Conservation (phyloP, 192 early-diverging fungal species). For the Blastocladiella britannica region DNA sequence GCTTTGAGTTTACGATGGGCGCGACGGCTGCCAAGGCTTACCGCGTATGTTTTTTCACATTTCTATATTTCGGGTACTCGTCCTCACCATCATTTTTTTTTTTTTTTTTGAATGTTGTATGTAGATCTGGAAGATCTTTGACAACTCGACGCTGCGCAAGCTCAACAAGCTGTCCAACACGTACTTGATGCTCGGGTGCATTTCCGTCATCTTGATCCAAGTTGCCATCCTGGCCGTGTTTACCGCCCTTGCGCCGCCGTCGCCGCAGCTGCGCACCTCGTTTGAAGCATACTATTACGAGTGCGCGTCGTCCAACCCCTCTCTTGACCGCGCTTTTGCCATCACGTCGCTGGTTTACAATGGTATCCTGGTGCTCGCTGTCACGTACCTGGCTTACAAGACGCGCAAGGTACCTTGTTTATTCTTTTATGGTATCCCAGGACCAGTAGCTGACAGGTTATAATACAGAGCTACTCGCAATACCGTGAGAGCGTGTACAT, state of each 20-base stretch:
- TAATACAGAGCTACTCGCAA: not conserved
- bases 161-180: not conserved
- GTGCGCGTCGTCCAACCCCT: not conserved
- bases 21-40: not conserved
- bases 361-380: not conserved
- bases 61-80: too few relatives aligned
- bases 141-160: not conserved
- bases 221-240: not conserved
- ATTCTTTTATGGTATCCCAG: too few relatives aligned
- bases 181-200: not conserved
- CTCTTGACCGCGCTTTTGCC: not conserved
- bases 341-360: not conserved
- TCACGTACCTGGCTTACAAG: not conserved
- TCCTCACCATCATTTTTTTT: too few relatives aligned
- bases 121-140: not conserved
- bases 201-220: not conserved
- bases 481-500: not conserved
- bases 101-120: too few relatives aligned
- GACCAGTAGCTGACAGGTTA: too few relatives aligned
- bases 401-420: slow-evolving; percentile 1
- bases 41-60: too few relatives aligned
- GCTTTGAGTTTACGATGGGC: not conserved
- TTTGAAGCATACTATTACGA: not conserved
- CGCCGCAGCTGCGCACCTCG: not conserved
- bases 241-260: not conserved